Base-by-base conservation (phyloP, 129 eudicot genomes). In the Daucus carota region DNA sequence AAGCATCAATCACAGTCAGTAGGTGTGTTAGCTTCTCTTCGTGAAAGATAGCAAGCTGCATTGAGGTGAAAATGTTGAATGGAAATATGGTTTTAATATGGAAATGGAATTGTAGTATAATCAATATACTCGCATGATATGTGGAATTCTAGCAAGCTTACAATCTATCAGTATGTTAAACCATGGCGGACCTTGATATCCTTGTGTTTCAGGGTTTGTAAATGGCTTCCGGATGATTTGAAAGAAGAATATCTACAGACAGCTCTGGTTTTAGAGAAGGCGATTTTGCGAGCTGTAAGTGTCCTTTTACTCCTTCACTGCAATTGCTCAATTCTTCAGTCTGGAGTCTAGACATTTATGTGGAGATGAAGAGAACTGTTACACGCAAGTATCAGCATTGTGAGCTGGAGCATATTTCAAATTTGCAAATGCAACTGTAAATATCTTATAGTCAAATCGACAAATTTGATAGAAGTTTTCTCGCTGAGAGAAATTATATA, bases 191-290 rank as follows among this genome's bases (percentile, higher is more conserved):
- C n/a, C n/a, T n/a, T n/a, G 26, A 26, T 28, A 73, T 78, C 42
- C 70, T 32, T 74, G 28, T 68, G 70, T 62, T 88, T 78, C 90
- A 91, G 97, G 75, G 81, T 67, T 73, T 91, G 95, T 77, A 87
- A 86, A 78, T 91, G 97, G 97, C 84, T 91, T 79, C 81, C 95
- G 1, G 83, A 70, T 80, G 90, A 81, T 72, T 78, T 91, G 86
- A 87, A 84, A 87, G 88, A 83, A 79, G 92, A 82, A 71, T 89
- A 85, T 76, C 68, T 85, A 80, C 90, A 84, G 83, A 82, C 48
- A 79, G 92, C 90, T 54, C 76, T 78, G 59, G 74, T 80, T 46
- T 74, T 89, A 36, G 95, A 91, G 81, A 83, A 84, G 68, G 92
- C 95, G 45, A 84, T 91, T 4, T 54, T 88, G 77, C 84, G 85